Conservation (phyloP, 1,284 basidiomycete species). For the Ceratobasidium theobromae region DNA sequence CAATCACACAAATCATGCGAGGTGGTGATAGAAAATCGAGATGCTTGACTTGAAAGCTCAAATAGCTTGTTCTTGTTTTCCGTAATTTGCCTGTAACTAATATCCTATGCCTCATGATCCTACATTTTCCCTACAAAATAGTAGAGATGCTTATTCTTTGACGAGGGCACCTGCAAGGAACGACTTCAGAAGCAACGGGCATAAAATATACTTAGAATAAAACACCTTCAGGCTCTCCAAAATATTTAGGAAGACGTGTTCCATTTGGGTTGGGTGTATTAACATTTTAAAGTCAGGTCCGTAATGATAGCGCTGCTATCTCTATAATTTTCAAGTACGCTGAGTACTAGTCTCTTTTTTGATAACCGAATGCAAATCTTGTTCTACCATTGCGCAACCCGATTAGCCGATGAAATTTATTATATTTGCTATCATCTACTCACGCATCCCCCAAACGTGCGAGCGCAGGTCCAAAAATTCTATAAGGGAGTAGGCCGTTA, state of each 20-base stretch:
- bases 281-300: neutral
- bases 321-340: conserved; percentile 41
- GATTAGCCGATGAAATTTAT: no score
- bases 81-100: no score
- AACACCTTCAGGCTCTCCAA: no score
- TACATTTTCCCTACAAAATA: no score
- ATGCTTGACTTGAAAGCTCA: neutral
- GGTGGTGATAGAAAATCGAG: neutral
- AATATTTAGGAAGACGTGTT: neutral
- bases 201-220: no score
- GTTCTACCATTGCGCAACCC: conserved; percentile 54
- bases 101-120: no score
- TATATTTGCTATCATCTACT: conserved; percentile 44
- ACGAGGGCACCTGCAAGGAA: no score
- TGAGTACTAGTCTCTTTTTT: conserved; percentile 65
- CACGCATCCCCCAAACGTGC: conserved; percentile 82
- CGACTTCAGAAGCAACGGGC: no score
- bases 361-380: conserved; percentile 72
- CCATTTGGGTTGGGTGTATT: neutral
- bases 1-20: neutral
- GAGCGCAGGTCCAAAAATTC: conserved; percentile 76
- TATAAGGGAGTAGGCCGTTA: conserved; percentile 40
- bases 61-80: neutral
- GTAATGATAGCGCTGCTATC: neutral
- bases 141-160: no score